Conservation (phyloP, 257 asterid genomes). For the Ajuga chamaepitys region DNA sequence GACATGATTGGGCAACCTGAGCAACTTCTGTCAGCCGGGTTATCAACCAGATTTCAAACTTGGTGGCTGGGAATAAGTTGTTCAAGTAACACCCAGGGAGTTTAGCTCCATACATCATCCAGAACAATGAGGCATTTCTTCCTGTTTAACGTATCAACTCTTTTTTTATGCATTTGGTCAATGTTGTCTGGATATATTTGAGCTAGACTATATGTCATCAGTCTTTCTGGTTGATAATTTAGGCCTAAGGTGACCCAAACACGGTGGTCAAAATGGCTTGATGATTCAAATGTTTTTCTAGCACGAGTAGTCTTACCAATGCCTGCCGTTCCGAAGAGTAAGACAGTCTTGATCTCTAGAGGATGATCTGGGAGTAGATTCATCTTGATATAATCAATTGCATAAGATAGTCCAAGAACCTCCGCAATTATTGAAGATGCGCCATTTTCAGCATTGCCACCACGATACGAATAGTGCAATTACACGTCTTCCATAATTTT, state of each 20-base stretch:
- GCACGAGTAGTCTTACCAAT: neutral
- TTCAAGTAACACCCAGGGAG: neutral
- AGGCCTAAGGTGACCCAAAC: neutral
- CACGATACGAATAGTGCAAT: too few relatives aligned
- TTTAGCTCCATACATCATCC: neutral
- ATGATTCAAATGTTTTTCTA: too few relatives aligned
- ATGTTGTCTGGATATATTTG: neutral
- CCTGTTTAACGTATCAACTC: neutral
- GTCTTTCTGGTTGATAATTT: neutral
- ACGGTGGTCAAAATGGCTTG: neutral
- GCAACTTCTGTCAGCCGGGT: neutral
- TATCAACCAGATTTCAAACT: neutral
- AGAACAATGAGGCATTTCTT: neutral
- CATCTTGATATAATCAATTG: too few relatives aligned
- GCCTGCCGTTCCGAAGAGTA: neutral
- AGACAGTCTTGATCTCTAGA: too few relatives aligned
- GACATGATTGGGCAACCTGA: too few relatives aligned
- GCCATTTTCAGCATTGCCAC: too few relatives aligned
- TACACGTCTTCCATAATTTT: too few relatives aligned
- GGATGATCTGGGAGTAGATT: too few relatives aligned
- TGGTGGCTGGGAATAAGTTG: neutral
- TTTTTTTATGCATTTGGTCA: too few relatives aligned
- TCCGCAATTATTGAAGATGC: too few relatives aligned
- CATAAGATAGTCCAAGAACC: too few relatives aligned
- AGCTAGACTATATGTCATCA: neutral